Base-by-base conservation (phyloP, 2,329 filamentous ascomycete species). In the Teratosphaeria gauchensis region DNA sequence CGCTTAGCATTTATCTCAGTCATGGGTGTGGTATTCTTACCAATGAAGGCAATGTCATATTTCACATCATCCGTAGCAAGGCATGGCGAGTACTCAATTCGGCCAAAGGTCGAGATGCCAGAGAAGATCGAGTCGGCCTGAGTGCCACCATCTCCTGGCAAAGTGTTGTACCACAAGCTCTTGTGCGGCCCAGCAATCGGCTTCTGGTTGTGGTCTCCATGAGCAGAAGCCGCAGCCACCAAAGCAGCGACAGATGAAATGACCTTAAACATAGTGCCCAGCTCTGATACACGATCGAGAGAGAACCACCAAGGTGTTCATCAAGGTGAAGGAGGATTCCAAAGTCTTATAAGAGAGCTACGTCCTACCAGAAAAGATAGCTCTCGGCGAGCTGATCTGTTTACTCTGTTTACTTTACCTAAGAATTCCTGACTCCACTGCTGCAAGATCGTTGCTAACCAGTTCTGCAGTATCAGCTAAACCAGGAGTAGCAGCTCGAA, bases 121-220 rank as follows among this genome's bases (percentile, higher is more conserved):
- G 88, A 92, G 75, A 94, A 95, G 59, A 94, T 89, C 0, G 89
- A 91, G 72, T 95, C 89, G 60, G 89, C 89, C 87, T 92, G 61
- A 46, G 84, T 94, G 58, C 89, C 90, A 30, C 90, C 89, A 73
- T 94, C 90, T 38, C 89, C 90, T 3, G 90, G 90, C 4, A 95
- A 76, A 1, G 78, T 85, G 72, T 90, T 92, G 74, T 92, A 95
- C 90, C 90, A 95, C 53, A 94, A 71, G 31, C 83, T 81, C 71
- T 88, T 79, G 66, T 86, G 87, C 51, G 90, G 89, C 0, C 90
- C 89, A 55, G 87, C 76, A 71, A 90, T 86, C 53, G 82, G 76
- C 58, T 77, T 77, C 60, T 84, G 79, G 57, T 76, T 60, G 58
- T 71, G 65, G 56, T 67, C 75, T 55, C 79, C 80, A 67, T 90